Evolutionary conservation across 352 stramenopile genomes (phyloP).

Genomic region (Globisporangium canariense): DNA sequence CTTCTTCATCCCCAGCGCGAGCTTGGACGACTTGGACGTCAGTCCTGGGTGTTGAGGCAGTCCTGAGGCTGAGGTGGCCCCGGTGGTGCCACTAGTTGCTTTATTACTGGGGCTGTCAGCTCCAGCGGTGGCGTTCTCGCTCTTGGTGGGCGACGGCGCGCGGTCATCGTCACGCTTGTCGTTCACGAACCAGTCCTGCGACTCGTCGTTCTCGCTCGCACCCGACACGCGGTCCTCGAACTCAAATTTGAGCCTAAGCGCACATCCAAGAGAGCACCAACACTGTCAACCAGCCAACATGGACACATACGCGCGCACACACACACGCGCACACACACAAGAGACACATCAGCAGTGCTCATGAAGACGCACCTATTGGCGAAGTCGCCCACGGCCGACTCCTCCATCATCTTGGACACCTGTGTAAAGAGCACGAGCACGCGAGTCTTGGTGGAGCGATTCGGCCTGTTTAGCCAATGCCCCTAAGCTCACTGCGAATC

Average conservation of each 20-base stretch:
- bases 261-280: background rate
- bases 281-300: background rate
- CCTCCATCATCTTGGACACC: conserved; percentile 40
- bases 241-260: conserved; percentile 44
- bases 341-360: background rate
- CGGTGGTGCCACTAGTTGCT: background rate
- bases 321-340: background rate
- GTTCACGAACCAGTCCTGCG: conserved; percentile 83
- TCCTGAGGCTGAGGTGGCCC: background rate
- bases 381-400: conserved; percentile 54
- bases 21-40: conserved; percentile 16
- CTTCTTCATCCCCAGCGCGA: conserved; percentile 18
- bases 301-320: conserved; percentile 1
- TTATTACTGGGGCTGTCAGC: background rate
- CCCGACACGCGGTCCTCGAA: conserved; percentile 64
- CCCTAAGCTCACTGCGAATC: background rate
- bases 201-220: conserved; percentile 50
- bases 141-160: conserved; percentile 27
- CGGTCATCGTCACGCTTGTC: conserved; percentile 39
- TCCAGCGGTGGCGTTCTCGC: conserved; percentile 7
- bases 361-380: conserved; percentile 37
- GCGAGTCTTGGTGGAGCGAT: background rate
- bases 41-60: background rate
- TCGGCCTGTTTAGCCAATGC: background rate
- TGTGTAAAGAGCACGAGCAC: background rate